Evolutionary conservation across 208 protist species (phyloP).

Genomic region (Leptomonas seymouri): DNA sequence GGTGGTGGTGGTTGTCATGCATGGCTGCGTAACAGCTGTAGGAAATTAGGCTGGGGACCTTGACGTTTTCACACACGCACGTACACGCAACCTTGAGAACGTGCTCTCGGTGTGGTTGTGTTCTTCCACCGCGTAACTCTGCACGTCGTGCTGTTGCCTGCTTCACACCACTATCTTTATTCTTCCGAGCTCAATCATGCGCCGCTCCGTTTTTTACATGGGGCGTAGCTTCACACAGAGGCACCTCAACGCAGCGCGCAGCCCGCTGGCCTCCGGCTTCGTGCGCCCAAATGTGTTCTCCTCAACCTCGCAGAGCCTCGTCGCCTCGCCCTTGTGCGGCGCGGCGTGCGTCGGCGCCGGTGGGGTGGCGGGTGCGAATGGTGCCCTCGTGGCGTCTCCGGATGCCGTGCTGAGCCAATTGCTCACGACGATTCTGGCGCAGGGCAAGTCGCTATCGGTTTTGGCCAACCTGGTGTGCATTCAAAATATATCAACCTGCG

Average conservation of each 20-base stretch:
- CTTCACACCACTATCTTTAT: background rate
- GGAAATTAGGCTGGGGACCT: no score
- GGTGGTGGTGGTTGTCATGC: no score
- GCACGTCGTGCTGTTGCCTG: no score
- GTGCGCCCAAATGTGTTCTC: conserved; percentile 67
- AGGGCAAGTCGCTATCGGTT: conserved; percentile 41
- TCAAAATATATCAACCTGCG: conserved; percentile 89
- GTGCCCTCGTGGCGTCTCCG: conserved; percentile 24
- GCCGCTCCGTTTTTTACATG: conserved; percentile 85
- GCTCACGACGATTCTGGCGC: conserved; percentile 51
- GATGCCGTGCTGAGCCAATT: conserved; percentile 54
- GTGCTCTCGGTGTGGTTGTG: no score
- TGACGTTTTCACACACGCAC: no score
- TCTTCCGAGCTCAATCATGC: conserved; percentile 48
- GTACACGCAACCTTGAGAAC: no score
- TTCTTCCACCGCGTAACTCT: no score
- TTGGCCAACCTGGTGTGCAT: conserved; percentile 59
- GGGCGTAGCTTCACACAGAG: conserved; percentile 76
- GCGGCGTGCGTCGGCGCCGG: conserved; percentile 34
- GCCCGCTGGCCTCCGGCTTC: conserved; percentile 79
- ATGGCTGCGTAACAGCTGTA: no score
- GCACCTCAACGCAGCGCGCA: conserved; percentile 80
- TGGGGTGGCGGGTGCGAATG: conserved; percentile 15
- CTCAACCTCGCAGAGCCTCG: conserved; percentile 45
- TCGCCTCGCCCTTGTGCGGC: conserved; percentile 43